Evolutionary conservation across 2,329 filamentous ascomycete genomes (phyloP), one percentile per base, ranked within the genome.

Genomic region (Ceratocystis harringtonii): DNA sequence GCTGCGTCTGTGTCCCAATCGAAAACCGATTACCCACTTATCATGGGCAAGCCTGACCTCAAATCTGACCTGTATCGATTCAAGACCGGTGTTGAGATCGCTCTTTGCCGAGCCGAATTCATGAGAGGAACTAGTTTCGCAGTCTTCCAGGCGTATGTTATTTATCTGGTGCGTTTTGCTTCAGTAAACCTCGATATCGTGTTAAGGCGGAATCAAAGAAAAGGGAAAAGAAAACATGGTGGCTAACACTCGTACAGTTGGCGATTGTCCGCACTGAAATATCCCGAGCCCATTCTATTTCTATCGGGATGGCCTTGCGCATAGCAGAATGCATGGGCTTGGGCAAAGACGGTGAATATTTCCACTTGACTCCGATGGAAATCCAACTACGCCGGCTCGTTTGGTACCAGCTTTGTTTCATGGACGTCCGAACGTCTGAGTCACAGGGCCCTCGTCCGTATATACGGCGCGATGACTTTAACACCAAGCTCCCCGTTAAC

Each of bases 261-360:
- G 85, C 88, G 0, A 79, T 91, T 15, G 90, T 88, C 69, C 79
- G 88, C 65, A 81, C 81, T 22, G 86, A 90, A 73, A 79, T 91
- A 2, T 90, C 88, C 6, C 78, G 88, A 68, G 83, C 85, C 3
- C 88, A 91, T 73, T 89, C 86, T 3, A 85, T 87, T 3, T 78
- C 90, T 0, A 81, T 88, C 3, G 87, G 86, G 2, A 84, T 86
- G 15, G 87, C 86, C 3, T 85, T 90, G 52, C 80, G 88, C 17
- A 81, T 90, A 72, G 88, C 86, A 5, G 86, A 90, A 75, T 90
- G 87, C 70, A 89, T 90, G 85, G 86, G 87, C 1, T 75, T 91
- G 19, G 86, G 91, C 71, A 81, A 86, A 7, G 88, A 91, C 69
- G 86, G 86, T 17, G 80, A 83, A 55, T 78, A 80, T 8, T 90